Conservation (phyloP, 345 rosid species). For the Syzygium aromaticum region DNA sequence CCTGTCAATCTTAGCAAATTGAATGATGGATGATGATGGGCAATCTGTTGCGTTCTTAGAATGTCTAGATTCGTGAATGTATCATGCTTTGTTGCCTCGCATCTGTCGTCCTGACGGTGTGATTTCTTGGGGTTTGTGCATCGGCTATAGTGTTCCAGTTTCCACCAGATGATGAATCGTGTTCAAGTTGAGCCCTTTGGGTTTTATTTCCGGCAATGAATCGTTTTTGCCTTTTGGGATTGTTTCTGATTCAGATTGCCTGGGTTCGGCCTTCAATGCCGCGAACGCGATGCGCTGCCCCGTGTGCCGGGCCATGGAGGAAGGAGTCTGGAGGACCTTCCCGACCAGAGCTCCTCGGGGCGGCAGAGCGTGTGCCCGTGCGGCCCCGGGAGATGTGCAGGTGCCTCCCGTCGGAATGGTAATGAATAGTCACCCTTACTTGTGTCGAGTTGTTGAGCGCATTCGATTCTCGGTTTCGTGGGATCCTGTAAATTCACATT, state of each 20-base stretch:
- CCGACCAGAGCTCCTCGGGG: neutral
- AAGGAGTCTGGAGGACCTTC: constrained; percentile 10
- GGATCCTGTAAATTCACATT: neutral
- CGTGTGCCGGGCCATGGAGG: constrained; percentile 13
- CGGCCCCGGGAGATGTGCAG: neutral
- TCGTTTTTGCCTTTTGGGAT: neutral
- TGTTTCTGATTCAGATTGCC: constrained; percentile 14
- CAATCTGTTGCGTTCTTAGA: neutral
- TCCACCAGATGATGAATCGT: too few relatives aligned
- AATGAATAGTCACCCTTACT: neutral
- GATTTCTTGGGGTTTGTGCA: neutral
- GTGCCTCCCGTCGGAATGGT: neutral
- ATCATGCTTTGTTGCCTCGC: neutral
- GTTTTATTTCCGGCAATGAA: neutral
- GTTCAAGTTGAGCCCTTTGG: neutral
- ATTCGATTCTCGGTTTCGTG: neutral
- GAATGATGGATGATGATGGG: neutral
- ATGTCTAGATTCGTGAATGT: neutral
- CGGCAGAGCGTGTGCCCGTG: neutral
- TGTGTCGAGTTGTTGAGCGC: neutral
- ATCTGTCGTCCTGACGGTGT: too few relatives aligned
- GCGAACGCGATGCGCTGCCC: constrained; percentile 18
- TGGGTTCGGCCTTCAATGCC: constrained; percentile 20
- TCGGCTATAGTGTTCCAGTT: too few relatives aligned
- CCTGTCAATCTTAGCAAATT: neutral